Conservation (phyloP, 257 asterid species). For the Oldenlandia corymbosa region DNA sequence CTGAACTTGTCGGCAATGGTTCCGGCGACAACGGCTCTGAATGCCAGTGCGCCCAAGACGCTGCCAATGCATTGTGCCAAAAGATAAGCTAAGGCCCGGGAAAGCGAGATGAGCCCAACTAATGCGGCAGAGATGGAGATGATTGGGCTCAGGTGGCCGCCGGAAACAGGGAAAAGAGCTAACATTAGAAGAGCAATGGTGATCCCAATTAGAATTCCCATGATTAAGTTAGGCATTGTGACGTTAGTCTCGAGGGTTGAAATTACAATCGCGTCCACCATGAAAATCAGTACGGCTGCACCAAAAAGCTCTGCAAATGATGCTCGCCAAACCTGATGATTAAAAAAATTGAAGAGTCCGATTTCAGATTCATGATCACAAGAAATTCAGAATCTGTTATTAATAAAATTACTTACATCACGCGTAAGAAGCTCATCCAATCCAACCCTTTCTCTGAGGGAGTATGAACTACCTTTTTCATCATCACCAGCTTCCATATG, state of each 20-base stretch:
- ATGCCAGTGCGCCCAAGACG: conserved; percentile 5
- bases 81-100: neutral
- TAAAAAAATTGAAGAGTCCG: no score
- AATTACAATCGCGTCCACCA: conserved; percentile 3
- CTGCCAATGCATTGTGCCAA: conserved; percentile 1
- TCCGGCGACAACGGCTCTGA: neutral
- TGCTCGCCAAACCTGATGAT: neutral
- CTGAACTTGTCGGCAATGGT: neutral
- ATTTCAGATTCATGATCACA: no score
- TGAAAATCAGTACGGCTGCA: neutral
- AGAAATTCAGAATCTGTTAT: no score
- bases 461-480: no score
- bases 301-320: conserved; percentile 3
- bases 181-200: neutral
- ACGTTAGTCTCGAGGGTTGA: neutral
- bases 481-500: no score
- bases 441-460: neutral
- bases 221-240: neutral
- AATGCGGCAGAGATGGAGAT: conserved; percentile 8
- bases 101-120: neutral
- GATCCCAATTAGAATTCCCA: conserved; percentile 2
- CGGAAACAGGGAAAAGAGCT: conserved; percentile 3
- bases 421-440: conserved; percentile 5
- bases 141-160: conserved; percentile 6
- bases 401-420: neutral